phyloP scores from a whole-genome alignment of 345 rosid species.

The Turritis glabra region DNA sequence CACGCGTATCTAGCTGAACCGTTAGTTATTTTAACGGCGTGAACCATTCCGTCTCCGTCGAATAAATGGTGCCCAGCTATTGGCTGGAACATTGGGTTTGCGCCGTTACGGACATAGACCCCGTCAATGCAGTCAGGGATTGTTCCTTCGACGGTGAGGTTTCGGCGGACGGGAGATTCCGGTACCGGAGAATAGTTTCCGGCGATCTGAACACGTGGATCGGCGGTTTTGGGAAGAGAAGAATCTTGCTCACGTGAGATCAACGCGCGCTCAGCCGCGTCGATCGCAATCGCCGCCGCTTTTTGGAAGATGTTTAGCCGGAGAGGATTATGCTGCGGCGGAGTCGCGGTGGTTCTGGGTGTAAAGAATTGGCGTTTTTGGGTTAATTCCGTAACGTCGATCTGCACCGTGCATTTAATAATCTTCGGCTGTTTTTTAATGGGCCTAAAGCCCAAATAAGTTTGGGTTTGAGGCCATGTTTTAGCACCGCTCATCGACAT shows the following conservation, averaged over 20 bases:
- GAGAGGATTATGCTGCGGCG: slow-evolving; percentile 37
- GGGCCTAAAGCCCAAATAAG: slow-evolving; percentile 21
- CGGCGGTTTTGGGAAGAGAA: slow-evolving; percentile 75
- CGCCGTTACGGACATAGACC: slow-evolving; percentile 90
- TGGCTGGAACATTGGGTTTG: slow-evolving; percentile 84
- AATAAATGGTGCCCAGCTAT: slow-evolving; percentile 88
- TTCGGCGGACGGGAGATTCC: slow-evolving; percentile 54
- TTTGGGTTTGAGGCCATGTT: slow-evolving; percentile 30
- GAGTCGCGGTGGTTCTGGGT: slow-evolving; percentile 25
- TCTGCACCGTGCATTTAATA: slow-evolving; percentile 35
- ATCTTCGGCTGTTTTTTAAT: background rate
- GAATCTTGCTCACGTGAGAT: slow-evolving; percentile 56
- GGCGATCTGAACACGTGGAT: slow-evolving; percentile 77
- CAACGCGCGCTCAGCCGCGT: slow-evolving; percentile 59
- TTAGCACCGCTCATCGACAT: slow-evolving; percentile 19
- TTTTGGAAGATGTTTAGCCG: slow-evolving; percentile 66
- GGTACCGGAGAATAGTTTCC: slow-evolving; percentile 90
- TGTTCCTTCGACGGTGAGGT: slow-evolving; percentile 56
- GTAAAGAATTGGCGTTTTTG: slow-evolving; percentile 16
- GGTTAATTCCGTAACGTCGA: slow-evolving; percentile 32
- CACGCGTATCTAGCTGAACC: slow-evolving; percentile 79
- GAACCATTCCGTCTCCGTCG: slow-evolving; percentile 98
- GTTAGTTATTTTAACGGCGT: slow-evolving; percentile 61
- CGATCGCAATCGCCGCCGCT: slow-evolving; percentile 59
- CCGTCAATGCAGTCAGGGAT: slow-evolving; percentile 81